Evolutionary conservation across 2,329 filamentous ascomycete species (phyloP), one percentile per base, ranked within the genome.

Genomic region (Trichoderma sp.): DNA sequence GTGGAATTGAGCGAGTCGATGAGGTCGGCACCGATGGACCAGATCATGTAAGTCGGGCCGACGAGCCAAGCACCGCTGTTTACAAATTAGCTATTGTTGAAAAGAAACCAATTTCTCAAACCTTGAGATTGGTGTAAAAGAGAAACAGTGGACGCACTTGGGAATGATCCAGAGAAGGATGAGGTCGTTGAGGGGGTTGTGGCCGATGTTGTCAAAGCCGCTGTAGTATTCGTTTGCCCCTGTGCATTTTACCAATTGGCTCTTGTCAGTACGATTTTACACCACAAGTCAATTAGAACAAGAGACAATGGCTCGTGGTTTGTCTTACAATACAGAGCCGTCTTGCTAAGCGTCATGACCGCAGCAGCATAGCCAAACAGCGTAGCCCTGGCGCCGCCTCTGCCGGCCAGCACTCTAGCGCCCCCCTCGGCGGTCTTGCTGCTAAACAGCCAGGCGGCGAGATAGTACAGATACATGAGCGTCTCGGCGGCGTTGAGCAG

Each of bases 401-500:
- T 74, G 0, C 86, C 86, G 0, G 70, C 76, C 4, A 87, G 69
- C 3, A 75, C 76, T 70, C 74, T 73, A 76, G 13, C 69, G n/a
- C 39, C 39, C 73, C 14, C 72, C 73, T 72, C 73, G 34, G 58
- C 72, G 34, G 58, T 70, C n/a, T 70, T 49, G 49, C 55, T 46
- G 18, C 28, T 61, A 39, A 73, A 65, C 70, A 72, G 75, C 76
- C 82, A 83, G 14, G 79, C 66, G 69, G 71, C 78, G 54, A 82
- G 74, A 89, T 95, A 79, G 81, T 82, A 67, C 81, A 79, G 37
- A 76, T 94, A 95, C 74, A 89, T 83, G 39, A 81, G 68, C 3
- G 87, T 89, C 83, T 96, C 92, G 66, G 92, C 73, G 7, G 87
- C 78, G 76, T 95, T 96, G 72, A 94, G 77, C 7, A 83, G 74